Base-by-base conservation (phyloP, 306 rosid genomes). In the Lithocarpus polystachyus region DNA sequence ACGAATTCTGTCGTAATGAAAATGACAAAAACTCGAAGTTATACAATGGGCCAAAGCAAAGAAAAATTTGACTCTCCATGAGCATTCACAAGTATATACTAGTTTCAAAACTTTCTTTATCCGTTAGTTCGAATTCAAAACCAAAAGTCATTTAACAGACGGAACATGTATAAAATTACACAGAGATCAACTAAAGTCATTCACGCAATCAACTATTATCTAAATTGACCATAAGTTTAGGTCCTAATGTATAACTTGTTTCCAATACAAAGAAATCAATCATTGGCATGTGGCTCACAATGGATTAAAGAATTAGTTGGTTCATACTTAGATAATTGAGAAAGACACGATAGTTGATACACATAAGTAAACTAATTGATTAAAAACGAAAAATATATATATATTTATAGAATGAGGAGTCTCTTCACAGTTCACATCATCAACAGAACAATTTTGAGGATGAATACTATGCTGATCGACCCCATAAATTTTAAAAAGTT, bases 401-500 rank as follows among this genome's bases (percentile, higher is more conserved):
- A 15, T 89, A 72, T 86, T 86, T 83, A 77, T 89, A 70, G 87
- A 86, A 81, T 88, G 92, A 84, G 91, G 78, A 88, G 85, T 81
- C 92, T 87, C 59, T 92, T 87, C 14, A 89, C 89, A 62, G 56
- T 92, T 87, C 14, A 89, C 89, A 64, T 85, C 91, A 53, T 91
- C 51, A 43, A 82, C 75, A 82, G 84, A 13, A 80, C 85, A 73
- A 75, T 86, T 73, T 78, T 75, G 75, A 89, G 82, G 75, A 89
- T 91, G 29, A 88, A 76, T 81, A 88, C 87, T 61, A 88, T 84
- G 90, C 92, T 89, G 89, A 79, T 90, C 89, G 80, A 90, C 93
- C 40, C 93, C 92, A 81, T 92, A 90, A 79, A 90, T 85, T 86
- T 88, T 83, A 56, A 92, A 56, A 92, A 91, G 86, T 92, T 92